A percentile compares a stretch with the other conserved stretches of the same genome.
These are phyloP conservation scores for Cinchona pubescens DNA, from an alignment of 257 asterid species.

Conservation along the genomic window DNA sequence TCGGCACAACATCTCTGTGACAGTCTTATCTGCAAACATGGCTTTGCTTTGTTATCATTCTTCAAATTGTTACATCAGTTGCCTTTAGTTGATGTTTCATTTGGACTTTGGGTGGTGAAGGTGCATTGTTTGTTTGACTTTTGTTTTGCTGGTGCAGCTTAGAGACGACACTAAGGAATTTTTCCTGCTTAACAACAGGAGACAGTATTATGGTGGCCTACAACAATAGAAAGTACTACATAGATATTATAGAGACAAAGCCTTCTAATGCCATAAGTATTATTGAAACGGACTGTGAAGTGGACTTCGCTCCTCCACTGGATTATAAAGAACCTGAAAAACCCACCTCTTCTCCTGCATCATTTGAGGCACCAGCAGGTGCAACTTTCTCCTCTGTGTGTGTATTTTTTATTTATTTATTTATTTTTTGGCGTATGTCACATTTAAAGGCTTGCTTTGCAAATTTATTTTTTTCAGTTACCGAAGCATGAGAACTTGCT, in stretches of 20 bases:
- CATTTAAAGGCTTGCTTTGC: background rate
- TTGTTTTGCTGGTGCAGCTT: conserved; percentile 46
- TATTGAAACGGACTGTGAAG: conserved; percentile 98
- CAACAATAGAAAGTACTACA: conserved; percentile 86
- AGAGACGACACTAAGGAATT: conserved; percentile 96
- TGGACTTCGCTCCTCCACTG: conserved; percentile 98
- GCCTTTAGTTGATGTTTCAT: background rate
- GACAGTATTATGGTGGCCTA: conserved; percentile 99
- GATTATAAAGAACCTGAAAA: conserved; percentile 96
- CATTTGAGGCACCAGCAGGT: conserved; percentile 60
- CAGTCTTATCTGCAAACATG: background rate
- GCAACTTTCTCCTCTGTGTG: background rate
- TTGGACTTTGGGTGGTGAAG: background rate
- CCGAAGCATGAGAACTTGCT: background rate
- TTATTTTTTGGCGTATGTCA: no score
- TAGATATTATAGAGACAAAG: conserved; percentile 93
- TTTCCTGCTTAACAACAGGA: conserved; percentile 92
- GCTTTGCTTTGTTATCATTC: background rate
- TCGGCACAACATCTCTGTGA: no score
- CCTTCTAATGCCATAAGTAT: conserved; percentile 89
- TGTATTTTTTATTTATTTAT: no score
- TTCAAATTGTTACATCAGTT: background rate
- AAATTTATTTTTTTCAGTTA: background rate
- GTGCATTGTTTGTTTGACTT: conserved; percentile 16
- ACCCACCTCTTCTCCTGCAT: conserved; percentile 40